Evolutionary conservation across 805 yeast genomes (phyloP).

Genomic region (Naumovozyma castellii): DNA sequence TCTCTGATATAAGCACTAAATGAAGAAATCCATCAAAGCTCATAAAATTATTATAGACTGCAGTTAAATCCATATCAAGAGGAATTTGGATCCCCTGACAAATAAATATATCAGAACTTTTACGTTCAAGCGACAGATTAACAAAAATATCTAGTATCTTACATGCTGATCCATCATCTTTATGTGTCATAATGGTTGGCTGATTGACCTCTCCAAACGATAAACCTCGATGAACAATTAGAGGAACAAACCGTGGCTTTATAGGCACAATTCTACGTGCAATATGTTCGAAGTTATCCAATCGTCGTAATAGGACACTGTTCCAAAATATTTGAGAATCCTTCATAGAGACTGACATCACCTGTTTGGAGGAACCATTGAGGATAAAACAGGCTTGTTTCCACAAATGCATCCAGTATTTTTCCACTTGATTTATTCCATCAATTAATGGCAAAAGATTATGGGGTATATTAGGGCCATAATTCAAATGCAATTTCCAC

Average conservation of each 20-base stretch:
- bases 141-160: neutral
- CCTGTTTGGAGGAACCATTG: slow-evolving; percentile 66
- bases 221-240: slow-evolving; percentile 25
- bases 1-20: slow-evolving; percentile 2
- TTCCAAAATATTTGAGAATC: slow-evolving; percentile 53
- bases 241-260: slow-evolving; percentile 12
- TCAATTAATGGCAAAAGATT: slow-evolving; percentile 36
- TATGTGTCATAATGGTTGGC: slow-evolving; percentile 16
- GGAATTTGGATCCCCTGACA: slow-evolving; percentile 51
- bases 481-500: slow-evolving; percentile 42
- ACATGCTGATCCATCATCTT: slow-evolving; percentile 2
- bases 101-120: slow-evolving; percentile 31
- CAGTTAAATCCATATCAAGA: slow-evolving; percentile 34
- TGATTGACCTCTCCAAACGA: slow-evolving; percentile 24
- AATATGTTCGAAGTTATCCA: slow-evolving; percentile 15
- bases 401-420: slow-evolving; percentile 64
- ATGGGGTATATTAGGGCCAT: slow-evolving; percentile 34
- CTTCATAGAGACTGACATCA: slow-evolving; percentile 65
- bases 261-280: slow-evolving; percentile 14
- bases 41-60: slow-evolving; percentile 36
- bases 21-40: slow-evolving; percentile 63
- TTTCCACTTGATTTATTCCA: slow-evolving; percentile 29
- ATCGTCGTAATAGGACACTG: slow-evolving; percentile 31
- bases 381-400: slow-evolving; percentile 74
- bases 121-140: neutral